Conservation (phyloP, 495 filamentous ascomycete genomes). For the Hypoxylon cercidicola region DNA sequence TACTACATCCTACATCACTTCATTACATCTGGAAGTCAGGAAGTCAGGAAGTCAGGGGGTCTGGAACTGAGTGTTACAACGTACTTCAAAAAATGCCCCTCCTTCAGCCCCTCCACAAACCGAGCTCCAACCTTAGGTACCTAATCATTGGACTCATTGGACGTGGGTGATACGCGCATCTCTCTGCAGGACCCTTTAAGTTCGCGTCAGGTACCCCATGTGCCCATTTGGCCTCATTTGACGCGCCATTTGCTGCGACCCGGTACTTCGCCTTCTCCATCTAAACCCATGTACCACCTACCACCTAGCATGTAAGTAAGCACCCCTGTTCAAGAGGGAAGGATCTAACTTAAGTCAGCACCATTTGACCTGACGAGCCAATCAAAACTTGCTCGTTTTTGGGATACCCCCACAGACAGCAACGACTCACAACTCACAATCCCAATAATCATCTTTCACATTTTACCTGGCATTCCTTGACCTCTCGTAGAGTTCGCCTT, state of each 20-base stretch:
- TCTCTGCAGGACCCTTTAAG: slow-evolving; percentile 38
- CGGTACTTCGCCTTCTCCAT: not conserved
- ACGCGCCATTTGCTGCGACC: slow-evolving; percentile 10
- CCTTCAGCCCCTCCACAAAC: slow-evolving; percentile 33
- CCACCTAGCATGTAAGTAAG: not conserved
- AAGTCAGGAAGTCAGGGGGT: too few species aligned
- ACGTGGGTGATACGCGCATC: slow-evolving; percentile 38
- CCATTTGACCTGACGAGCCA: slow-evolving; percentile 48
- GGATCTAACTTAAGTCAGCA: slow-evolving; percentile 44
- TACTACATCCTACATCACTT: too few species aligned
- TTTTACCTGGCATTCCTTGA: slow-evolving; percentile 27
- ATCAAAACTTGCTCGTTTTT: slow-evolving; percentile 64
- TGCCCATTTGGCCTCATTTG: slow-evolving; percentile 8
- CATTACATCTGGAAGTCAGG: too few species aligned
- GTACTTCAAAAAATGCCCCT: slow-evolving; percentile 16
- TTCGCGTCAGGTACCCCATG: slow-evolving; percentile 19
- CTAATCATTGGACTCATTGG: slow-evolving; percentile 15
- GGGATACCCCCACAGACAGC: slow-evolving; percentile 53
- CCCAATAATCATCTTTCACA: slow-evolving; percentile 46
- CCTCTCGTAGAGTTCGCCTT: slow-evolving; percentile 24
- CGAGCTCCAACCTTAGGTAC: too few species aligned
- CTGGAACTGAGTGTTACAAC: not conserved
- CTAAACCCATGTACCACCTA: not conserved
- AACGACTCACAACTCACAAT: slow-evolving; percentile 43
- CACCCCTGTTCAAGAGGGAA: slow-evolving; percentile 37